Evolutionary conservation across 768 basidiomycete species (phyloP), one percentile per base, ranked within the genome.

Genomic region (Hericium rajendrae): DNA sequence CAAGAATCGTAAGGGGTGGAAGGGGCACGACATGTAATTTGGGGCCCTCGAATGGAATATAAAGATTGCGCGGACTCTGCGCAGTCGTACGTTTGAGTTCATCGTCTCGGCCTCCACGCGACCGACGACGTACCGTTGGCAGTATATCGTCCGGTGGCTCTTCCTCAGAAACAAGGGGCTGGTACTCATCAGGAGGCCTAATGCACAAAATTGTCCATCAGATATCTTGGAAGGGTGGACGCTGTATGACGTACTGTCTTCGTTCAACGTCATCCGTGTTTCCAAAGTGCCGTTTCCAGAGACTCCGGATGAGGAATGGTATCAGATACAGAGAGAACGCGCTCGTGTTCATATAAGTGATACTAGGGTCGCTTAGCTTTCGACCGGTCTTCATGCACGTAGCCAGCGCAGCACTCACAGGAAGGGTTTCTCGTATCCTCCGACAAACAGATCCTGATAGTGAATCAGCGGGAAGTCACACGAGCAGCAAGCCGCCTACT

Each of bases 271-370:
- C 18, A 10, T 50, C 26, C 3, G 40, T 16, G 4, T 38, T 50
- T n/a, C 41, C 49, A 4, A 32, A 13, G 32, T 39, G 37, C 26
- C 60, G 55, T 37, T 62, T 65, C 54, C 67, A 66, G 37, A 61
- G 64, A 53, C 63, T 71, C 53, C 75, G 73, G 51, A 82, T 64
- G 39, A 72, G 57, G 53, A 74, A 80, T 0, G 90, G 90, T 2
- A 92, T 53, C 32, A 94, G 83, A 71, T 94, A 94, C 13, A 92
- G 64, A 3, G 81, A 73, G 67, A 98, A 98, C n/a, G 91, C 77
- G 60, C 88, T 85, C 1, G 94, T 97, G 71, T 86, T 93, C 67
- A 95, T 74, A 66, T 97, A 98, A 11, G 95, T 94, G 53, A 91
- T 80, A 57, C 89, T 90, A 57, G 48, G 62, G 50, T 38, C 51